phyloP scores from a whole-genome alignment of 2,329 filamentous ascomycete species.

The Fusarium sp. region DNA sequence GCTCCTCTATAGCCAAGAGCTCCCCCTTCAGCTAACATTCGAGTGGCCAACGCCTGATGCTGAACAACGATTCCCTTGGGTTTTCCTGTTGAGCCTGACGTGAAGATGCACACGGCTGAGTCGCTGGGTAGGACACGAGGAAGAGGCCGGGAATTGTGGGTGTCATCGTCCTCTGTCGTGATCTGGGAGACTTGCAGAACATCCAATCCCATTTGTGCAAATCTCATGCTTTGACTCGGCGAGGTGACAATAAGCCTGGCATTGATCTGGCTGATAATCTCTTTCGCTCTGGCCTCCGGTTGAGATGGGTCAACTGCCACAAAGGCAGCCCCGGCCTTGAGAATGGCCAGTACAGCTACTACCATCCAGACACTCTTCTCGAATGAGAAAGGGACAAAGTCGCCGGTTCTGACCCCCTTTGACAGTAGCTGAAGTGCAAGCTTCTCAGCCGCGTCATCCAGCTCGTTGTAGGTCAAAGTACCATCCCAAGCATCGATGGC shows the following conservation, averaged over 20 bases:
- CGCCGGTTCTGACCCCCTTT: neutral
- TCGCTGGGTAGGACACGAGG: neutral
- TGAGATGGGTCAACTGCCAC: neutral
- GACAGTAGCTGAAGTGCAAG: neutral
- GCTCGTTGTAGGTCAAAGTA: neutral
- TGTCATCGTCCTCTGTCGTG: neutral
- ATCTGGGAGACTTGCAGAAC: neutral
- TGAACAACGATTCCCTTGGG: neutral
- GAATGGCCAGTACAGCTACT: neutral
- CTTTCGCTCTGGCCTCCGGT: neutral
- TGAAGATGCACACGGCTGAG: neutral
- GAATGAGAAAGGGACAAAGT: neutral
- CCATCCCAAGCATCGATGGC: neutral
- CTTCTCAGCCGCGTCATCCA: neutral
- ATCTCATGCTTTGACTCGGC: neutral
- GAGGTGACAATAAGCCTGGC: neutral
- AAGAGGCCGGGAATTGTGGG: neutral
- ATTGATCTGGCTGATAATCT: neutral
- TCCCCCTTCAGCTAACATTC: neutral
- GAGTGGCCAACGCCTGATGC: neutral
- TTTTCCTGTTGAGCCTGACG: neutral
- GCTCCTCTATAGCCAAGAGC: neutral
- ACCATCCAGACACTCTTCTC: constrained; percentile 1
- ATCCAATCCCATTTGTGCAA: neutral
- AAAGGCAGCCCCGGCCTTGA: constrained; percentile 1